Conservation (phyloP, 169 alveolate species). For the Plasmodium reichenowi region DNA sequence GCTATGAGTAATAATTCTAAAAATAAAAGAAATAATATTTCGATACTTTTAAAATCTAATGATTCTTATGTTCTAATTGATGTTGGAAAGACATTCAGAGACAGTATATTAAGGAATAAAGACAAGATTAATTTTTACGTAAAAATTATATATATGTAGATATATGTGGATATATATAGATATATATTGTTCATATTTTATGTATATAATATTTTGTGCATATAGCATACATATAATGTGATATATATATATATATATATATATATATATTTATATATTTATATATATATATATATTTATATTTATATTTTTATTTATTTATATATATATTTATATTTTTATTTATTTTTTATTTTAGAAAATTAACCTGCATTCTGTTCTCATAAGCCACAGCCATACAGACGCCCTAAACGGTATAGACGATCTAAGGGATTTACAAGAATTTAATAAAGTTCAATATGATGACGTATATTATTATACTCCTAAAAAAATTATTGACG, state of each 20-base stretch:
- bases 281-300: no score
- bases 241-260: no score
- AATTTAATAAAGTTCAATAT: constrained; percentile 12
- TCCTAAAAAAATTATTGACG: constrained; percentile 23
- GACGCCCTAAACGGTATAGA: constrained; percentile 73
- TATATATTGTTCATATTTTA: no score
- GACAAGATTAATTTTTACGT: constrained; percentile 57
- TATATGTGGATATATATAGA: no score
- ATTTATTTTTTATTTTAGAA: constrained; percentile 22
- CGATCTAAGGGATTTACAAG: constrained; percentile 72
- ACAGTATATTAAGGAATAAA: constrained; percentile 33
- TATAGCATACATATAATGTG: no score
- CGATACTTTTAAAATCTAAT: constrained; percentile 48
- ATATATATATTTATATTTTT: neutral
- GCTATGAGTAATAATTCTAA: constrained; percentile 44
- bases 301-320: no score
- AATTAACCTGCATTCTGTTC: constrained; percentile 40
- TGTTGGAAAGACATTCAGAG: constrained; percentile 72
- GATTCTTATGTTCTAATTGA: constrained; percentile 58
- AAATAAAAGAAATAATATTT: constrained; percentile 68
- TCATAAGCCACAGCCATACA: constrained; percentile 68
- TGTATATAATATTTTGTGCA: no score
- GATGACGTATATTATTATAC: constrained; percentile 46
- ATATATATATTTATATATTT: no score
- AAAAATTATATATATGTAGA: neutral